These are phyloP conservation scores for Epichloe gansuensis DNA, from an alignment of 2,329 filamentous ascomycete species.

Conservation along the genomic window DNA sequence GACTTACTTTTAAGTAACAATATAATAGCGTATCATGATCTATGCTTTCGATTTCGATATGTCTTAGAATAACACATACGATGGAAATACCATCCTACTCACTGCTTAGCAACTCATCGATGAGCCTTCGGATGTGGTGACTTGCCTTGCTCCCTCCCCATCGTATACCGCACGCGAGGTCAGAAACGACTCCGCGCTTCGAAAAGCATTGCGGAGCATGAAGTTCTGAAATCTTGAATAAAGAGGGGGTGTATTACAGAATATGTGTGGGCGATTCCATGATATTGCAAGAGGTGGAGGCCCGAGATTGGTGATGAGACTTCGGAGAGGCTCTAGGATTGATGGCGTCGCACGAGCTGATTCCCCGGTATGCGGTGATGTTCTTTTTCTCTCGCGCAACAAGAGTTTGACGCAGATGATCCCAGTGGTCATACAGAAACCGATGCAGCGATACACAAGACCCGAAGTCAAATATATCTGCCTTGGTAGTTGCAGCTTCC, in stretches of 20 bases:
- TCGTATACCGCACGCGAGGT: conserved; percentile 57
- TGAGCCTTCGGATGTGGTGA: background rate
- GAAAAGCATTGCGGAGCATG: conserved; percentile 58
- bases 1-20: conserved; percentile 51
- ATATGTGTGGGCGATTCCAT: conserved; percentile 57
- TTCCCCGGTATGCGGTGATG: conserved; percentile 43
- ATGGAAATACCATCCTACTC: conserved; percentile 52
- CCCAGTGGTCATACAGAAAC: conserved; percentile 62
- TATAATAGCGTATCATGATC: conserved; percentile 56
- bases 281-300: conserved; percentile 56
- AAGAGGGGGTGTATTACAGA: conserved; percentile 46
- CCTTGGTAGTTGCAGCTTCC: conserved; percentile 26
- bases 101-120: background rate
- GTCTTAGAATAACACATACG: conserved; percentile 55
- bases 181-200: conserved; percentile 51
- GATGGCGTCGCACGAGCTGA: conserved; percentile 39
- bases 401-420: conserved; percentile 53
- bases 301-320: conserved; percentile 53
- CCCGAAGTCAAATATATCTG: conserved; percentile 54
- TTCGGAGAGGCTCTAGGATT: conserved; percentile 46
- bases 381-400: conserved; percentile 47
- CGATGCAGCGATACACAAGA: conserved; percentile 58
- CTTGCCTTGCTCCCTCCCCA: conserved; percentile 55
- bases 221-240: conserved; percentile 63
- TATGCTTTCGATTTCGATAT: conserved; percentile 53